Evolutionary conservation across 1,284 basidiomycete species (phyloP), one percentile per base, ranked within the genome.

Genomic region (Schizopora paradoxa): DNA sequence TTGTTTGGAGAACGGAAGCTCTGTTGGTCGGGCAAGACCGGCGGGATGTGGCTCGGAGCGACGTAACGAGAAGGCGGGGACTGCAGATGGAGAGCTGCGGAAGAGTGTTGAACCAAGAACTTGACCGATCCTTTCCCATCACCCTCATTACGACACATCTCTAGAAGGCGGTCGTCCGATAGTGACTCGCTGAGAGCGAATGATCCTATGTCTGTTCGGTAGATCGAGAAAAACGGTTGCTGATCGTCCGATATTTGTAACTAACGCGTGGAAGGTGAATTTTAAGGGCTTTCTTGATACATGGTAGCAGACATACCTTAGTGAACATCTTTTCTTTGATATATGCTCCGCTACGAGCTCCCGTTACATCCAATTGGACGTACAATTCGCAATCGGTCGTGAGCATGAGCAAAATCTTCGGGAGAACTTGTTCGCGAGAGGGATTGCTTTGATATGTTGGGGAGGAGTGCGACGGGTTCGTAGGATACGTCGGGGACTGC

Each of bases 271-370:
- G 39, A 34, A 52, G 33, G 57, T 43, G 41, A 35, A 33, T 38
- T n/a, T 34, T 53, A 43, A 45, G 11, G 36, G 34, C 23, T 33
- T 27, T 37, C 32, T 25, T 28, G 38, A 56, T 25, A 35, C 34
- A 52, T 48, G 43, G 47, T 51, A 23, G 39, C 31, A 39, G 33
- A 65, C 72, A 54, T 50, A 91, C 90, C 73, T 88, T 89, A 48
- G 80, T 79, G 56, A 92, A 90, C 18, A 95, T 86, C 45, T 82
- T 76, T 61, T 94, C 91, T 56, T 85, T 79, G 54, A 95, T 87
- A 54, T 79, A 83, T 11, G 81, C 79, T 23, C 83, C 74, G 52
- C 75, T 78, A 43, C 72, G 72, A 21, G 85, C 79, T 18, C 77
- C 77, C 21, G 79, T 82, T 50, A 95, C 81, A 54, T 91, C 85